Percentiles rank a stretch among this genome's conserved stretches.
Evolutionary conservation across 202 grass and related monocot species (phyloP).

Genomic region (Panicum hallii): DNA sequence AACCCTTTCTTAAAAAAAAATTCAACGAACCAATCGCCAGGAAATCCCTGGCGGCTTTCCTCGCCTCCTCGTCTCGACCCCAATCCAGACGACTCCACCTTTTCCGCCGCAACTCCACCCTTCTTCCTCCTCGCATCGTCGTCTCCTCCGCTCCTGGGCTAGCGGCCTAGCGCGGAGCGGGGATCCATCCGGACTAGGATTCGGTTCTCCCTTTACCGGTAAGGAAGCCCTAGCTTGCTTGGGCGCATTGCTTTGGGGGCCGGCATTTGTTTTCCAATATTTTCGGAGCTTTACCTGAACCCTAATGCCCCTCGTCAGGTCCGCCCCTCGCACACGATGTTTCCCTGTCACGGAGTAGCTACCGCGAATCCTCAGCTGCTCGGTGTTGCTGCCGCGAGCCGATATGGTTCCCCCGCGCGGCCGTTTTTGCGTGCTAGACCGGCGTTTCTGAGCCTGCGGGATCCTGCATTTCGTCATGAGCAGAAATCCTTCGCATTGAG

Average conservation of each 20-base stretch:
- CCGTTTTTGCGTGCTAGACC: not conserved
- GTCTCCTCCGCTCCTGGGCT: not conserved
- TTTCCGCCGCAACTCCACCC: not conserved
- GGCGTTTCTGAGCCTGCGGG: slow-evolving; percentile 39
- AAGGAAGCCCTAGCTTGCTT: not conserved
- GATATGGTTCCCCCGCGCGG: slow-evolving; percentile 22
- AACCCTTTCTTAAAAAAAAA: too few relatives aligned
- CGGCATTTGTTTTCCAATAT: too few relatives aligned
- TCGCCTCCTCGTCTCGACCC: not conserved
- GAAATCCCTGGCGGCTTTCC: not conserved
- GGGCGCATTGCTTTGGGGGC: not conserved
- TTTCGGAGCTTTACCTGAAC: not conserved
- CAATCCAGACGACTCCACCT: not conserved
- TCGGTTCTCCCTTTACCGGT: not conserved
- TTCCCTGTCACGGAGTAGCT: slow-evolving; percentile 18
- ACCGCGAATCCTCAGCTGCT: slow-evolving; percentile 37
- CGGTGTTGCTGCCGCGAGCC: slow-evolving; percentile 20
- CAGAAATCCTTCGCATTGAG: slow-evolving; percentile 37
- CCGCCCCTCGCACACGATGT: not conserved
- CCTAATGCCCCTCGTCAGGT: slow-evolving; percentile 15
- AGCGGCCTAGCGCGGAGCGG: not conserved
- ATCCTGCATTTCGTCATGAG: slow-evolving; percentile 31
- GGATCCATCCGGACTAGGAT: not conserved
- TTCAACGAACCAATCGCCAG: too few relatives aligned
- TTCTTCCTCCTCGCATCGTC: not conserved